phyloP scores from a whole-genome alignment of 345 rosid species.

The Citrus medica region DNA sequence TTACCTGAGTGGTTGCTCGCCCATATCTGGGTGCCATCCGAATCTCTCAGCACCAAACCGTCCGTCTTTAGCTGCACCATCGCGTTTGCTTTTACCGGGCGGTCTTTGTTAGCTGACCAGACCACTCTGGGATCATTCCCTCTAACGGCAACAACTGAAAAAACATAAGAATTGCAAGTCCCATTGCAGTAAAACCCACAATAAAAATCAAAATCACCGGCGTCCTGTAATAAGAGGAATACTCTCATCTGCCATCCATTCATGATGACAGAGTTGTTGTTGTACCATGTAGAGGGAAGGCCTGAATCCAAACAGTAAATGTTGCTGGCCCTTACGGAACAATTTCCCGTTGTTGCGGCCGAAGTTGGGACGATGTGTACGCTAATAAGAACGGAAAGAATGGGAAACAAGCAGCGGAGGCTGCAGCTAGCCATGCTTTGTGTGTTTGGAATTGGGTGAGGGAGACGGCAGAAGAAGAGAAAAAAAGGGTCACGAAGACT shows the following conservation, averaged over 20 bases:
- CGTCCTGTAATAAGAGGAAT: neutral
- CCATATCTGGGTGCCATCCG: constrained; percentile 10
- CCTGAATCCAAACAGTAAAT: constrained; percentile 6
- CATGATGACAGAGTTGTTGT: constrained; percentile 16
- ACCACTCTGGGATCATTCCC: neutral
- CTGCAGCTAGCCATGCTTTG: neutral
- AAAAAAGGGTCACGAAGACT: neutral
- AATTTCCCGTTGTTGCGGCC: neutral
- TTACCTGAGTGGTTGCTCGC: neutral
- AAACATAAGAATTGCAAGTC: neutral
- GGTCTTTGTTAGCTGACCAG: constrained; percentile 9
- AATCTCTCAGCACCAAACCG: constrained; percentile 7
- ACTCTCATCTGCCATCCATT: constrained; percentile 11
- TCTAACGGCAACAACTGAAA: neutral
- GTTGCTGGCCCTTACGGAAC: constrained; percentile 5
- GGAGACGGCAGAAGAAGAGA: neutral
- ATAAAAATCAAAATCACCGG: neutral
- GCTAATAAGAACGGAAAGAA: neutral
- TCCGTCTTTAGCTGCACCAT: neutral
- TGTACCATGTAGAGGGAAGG: constrained; percentile 14
- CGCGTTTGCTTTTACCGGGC: constrained; percentile 5
- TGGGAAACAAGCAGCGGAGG: neutral
- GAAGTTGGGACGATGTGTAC: neutral
- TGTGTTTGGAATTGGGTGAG: neutral
- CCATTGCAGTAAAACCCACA: constrained; percentile 13